phyloP scores from a whole-genome alignment of 345 rosid species.

The Eucalyptus microcorys region DNA sequence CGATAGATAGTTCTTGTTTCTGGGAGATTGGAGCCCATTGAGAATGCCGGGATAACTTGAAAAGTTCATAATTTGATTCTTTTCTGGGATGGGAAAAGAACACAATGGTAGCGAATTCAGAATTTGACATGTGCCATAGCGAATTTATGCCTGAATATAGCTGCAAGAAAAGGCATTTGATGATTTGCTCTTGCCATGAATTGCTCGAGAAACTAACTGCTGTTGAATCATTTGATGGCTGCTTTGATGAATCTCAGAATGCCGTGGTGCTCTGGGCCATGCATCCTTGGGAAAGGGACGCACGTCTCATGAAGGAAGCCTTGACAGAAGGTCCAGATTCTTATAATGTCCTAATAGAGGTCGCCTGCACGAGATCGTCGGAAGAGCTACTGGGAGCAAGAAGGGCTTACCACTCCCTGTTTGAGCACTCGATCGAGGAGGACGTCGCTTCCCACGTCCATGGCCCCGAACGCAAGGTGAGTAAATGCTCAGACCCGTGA shows the following conservation, averaged over 20 bases:
- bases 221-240: not conserved
- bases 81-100: not conserved
- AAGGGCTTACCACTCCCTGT: constrained; percentile 87
- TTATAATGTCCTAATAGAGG: constrained; percentile 51
- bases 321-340: constrained; percentile 34
- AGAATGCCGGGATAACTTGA: not conserved
- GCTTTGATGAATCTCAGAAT: constrained; percentile 20
- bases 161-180: not conserved
- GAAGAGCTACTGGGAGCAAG: constrained; percentile 74
- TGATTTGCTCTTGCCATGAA: not conserved
- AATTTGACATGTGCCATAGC: not conserved
- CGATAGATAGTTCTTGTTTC: not conserved
- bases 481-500: not conserved
- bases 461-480: constrained; percentile 44
- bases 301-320: constrained; percentile 60
- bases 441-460: constrained; percentile 45
- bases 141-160: not conserved
- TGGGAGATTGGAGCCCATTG: not conserved
- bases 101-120: not conserved
- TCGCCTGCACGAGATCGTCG: constrained; percentile 74
- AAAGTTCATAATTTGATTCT: not conserved
- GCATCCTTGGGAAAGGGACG: constrained; percentile 98
- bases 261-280: constrained; percentile 58
- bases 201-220: not conserved
- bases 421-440: constrained; percentile 73